Percentiles rank a stretch among this genome's conserved stretches.
Conservation (phyloP, 2,329 filamentous ascomycete species). For the Fusarium sp. region DNA sequence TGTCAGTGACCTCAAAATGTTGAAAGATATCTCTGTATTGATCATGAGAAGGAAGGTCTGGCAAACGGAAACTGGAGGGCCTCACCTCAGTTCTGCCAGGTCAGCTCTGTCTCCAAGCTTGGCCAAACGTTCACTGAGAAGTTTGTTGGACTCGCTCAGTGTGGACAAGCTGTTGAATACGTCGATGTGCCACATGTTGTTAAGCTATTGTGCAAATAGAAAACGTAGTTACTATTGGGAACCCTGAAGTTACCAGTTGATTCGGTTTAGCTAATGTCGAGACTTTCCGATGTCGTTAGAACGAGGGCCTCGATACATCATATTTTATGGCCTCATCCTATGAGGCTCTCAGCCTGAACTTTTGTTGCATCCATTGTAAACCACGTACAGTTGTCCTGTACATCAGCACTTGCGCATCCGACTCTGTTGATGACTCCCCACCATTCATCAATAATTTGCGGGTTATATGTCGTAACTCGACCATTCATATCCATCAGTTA, state of each 20-base stretch:
- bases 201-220: not conserved
- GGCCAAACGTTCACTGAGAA: not conserved
- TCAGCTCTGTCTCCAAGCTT: not conserved
- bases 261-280: not conserved
- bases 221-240: rapidly evolving
- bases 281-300: not conserved
- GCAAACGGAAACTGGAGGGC: rapidly evolving
- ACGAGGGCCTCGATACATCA: not conserved
- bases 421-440: not conserved
- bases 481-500: not conserved
- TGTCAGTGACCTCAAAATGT: not conserved
- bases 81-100: not conserved
- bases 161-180: not conserved
- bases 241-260: not conserved
- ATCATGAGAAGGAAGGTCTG: not conserved
- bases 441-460: not conserved
- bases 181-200: not conserved
- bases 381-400: too few species aligned
- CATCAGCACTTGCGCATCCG: not conserved
- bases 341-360: not conserved
- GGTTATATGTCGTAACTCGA: too few species aligned
- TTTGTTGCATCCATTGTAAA: not conserved
- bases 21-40: not conserved
- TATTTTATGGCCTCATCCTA: not conserved
- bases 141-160: not conserved